A percentile compares a stretch with the other conserved stretches of the same genome.
phyloP scores from a whole-genome alignment of 2,329 filamentous ascomycete genomes.

The Aquanectria penicillioides region DNA sequence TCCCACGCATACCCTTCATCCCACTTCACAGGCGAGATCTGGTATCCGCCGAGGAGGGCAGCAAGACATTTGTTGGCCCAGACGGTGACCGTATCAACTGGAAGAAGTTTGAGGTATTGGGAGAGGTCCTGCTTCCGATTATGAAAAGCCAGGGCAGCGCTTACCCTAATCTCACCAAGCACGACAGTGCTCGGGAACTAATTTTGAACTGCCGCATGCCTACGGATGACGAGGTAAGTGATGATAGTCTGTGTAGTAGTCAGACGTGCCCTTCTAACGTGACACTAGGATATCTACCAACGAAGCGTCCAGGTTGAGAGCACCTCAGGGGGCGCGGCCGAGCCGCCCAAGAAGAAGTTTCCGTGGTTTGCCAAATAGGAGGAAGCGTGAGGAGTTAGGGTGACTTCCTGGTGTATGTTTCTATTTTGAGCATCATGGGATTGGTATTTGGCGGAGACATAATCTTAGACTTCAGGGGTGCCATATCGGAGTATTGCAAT shows the following conservation, averaged over 20 bases:
- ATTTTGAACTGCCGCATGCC: conserved; percentile 84
- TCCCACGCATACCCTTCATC: conserved; percentile 92
- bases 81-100: conserved; percentile 86
- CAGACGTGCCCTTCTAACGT: no score
- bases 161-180: conserved; percentile 76
- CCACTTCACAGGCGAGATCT: conserved; percentile 90
- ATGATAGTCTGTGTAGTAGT: no score
- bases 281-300: conserved; percentile 73
- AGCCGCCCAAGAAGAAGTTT: conserved; percentile 71
- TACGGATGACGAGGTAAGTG: conserved; percentile 87
- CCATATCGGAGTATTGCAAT: conserved; percentile 23
- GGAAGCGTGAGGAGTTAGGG: conserved; percentile 40
- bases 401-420: conserved; percentile 24
- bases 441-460: conserved; percentile 24
- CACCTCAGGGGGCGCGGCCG: conserved; percentile 53
- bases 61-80: conserved; percentile 84
- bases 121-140: conserved; percentile 88
- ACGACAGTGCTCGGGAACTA: conserved; percentile 77
- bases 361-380: conserved; percentile 69
- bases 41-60: conserved; percentile 91
- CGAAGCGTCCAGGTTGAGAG: conserved; percentile 69
- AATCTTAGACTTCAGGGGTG: conserved; percentile 36
- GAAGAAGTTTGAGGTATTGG: conserved; percentile 97
- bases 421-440: conserved; percentile 14
- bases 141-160: conserved; percentile 91